Evolutionary conservation across 176 grass and related monocot genomes (phyloP), one percentile per base, ranked within the genome.

Genomic region (Avena sativa): DNA sequence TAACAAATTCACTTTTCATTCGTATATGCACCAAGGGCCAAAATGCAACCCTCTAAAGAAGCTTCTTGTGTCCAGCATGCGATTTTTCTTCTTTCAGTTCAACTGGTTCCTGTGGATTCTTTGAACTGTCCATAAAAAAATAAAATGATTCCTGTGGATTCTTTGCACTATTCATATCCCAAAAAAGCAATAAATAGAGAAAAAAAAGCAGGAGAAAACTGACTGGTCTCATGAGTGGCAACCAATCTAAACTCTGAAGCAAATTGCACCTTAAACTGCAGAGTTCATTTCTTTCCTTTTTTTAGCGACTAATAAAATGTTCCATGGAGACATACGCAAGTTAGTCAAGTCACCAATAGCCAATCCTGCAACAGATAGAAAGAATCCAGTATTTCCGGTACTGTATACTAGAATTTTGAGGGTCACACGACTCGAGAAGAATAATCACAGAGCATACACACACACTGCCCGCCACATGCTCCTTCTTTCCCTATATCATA

Each of bases 271-370:
- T 72, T 1, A 52, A 14, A 43, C 20, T 52, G 13, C 52, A 78
- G 60, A 38, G 8, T 51, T 79, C 71, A 9, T 51, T 80, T 71
- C 16, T 71, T 10, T 68, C 0, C 6, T 34, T 36, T 38, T 38
- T 57, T 11, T 68, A 60, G 21, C 4, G 1, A 38, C 63, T 8
- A 26, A 66, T 66, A 46, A 30, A n/a, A 9, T 19, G 44, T 65
- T 87, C 44, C 6, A 51, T 25, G 63, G 14, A 68, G 74, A 79
- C 40, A 43, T 49, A 67, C 53, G 43, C 46, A 48, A 48, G 46
- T 48, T 48, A 48, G 46, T 48, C 34, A 16, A 9, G 16, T 46
- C 68, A 85, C 66, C 57, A 32, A 85, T 43, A 80, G 77, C 70
- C 46, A 70, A 83, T 46, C 69, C 70, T 81, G 70, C 85, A 85